These are phyloP conservation scores for Fusarium sp. DNA, from an alignment of 2,329 filamentous ascomycete species.

Conservation along the genomic window DNA sequence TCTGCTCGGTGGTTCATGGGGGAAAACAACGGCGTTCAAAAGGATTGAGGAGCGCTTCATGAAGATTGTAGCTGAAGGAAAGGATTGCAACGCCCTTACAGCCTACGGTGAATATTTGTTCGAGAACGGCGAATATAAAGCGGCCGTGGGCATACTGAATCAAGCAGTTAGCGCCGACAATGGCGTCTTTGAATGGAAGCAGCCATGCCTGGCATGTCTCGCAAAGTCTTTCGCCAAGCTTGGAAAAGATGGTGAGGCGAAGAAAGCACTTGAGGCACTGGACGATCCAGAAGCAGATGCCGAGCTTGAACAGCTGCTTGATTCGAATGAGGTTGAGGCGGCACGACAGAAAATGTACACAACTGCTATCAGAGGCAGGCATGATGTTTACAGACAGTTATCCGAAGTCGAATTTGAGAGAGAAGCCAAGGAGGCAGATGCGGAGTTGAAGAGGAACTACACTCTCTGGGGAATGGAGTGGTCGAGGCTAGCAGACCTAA, in stretches of 20 bases:
- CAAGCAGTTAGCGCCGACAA: slow-evolving; percentile 44
- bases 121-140: slow-evolving; percentile 41
- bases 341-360: slow-evolving; percentile 47
- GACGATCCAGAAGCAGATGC: slow-evolving; percentile 45
- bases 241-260: slow-evolving; percentile 44
- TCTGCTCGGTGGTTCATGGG: slow-evolving; percentile 39
- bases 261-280: slow-evolving; percentile 40
- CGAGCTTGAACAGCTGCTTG: slow-evolving; percentile 48
- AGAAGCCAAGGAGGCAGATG: slow-evolving; percentile 30
- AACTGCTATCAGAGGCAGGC: slow-evolving; percentile 46
- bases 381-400: slow-evolving; percentile 48
- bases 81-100: slow-evolving; percentile 55
- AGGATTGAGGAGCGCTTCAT: slow-evolving; percentile 49
- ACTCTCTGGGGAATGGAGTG: slow-evolving; percentile 54
- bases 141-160: slow-evolving; percentile 41
- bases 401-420: slow-evolving; percentile 50
- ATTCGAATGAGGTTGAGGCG: slow-evolving; percentile 37
- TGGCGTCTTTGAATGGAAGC: slow-evolving; percentile 48
- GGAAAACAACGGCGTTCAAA: slow-evolving; percentile 25
- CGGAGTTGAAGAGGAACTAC: slow-evolving; percentile 36
- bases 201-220: slow-evolving; percentile 46
- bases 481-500: slow-evolving; percentile 50
- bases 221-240: slow-evolving; percentile 45
- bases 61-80: slow-evolving; percentile 48
- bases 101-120: slow-evolving; percentile 52